Evolutionary conservation across 768 basidiomycete species (phyloP).

Genomic region (Auricularia cornea): DNA sequence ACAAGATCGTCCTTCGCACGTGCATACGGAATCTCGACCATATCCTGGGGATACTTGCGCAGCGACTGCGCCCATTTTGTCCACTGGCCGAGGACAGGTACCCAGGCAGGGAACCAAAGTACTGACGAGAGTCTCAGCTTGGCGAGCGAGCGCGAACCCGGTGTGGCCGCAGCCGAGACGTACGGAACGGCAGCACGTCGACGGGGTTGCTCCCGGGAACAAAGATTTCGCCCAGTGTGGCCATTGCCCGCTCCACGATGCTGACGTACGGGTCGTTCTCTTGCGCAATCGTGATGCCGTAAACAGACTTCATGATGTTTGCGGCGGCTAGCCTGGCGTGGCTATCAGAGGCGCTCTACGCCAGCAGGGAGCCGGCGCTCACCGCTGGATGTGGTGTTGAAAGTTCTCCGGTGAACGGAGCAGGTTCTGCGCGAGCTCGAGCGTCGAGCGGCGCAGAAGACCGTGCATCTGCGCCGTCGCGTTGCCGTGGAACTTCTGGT

Average conservation of each 20-base stretch:
- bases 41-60: not conserved
- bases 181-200: constrained; percentile 25
- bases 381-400: not conserved
- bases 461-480: not conserved
- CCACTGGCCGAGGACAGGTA: not conserved
- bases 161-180: constrained; percentile 6
- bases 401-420: not conserved
- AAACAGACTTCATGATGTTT: constrained; percentile 30
- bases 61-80: not conserved
- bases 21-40: not conserved
- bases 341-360: no score
- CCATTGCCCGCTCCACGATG: constrained; percentile 18
- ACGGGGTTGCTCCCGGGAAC: constrained; percentile 26
- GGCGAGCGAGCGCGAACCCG: not conserved
- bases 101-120: not conserved
- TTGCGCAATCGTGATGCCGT: constrained; percentile 31
- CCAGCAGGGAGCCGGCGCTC: no score
- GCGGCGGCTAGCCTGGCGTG: constrained; percentile 23
- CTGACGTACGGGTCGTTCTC: constrained; percentile 30
- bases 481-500: not conserved
- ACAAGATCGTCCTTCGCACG: not conserved
- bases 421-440: not conserved
- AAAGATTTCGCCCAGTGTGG: constrained; percentile 15
- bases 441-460: not conserved
- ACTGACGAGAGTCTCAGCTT: not conserved